Conservation (phyloP, 495 filamentous ascomycete genomes). For the Tuber melanosporum region DNA sequence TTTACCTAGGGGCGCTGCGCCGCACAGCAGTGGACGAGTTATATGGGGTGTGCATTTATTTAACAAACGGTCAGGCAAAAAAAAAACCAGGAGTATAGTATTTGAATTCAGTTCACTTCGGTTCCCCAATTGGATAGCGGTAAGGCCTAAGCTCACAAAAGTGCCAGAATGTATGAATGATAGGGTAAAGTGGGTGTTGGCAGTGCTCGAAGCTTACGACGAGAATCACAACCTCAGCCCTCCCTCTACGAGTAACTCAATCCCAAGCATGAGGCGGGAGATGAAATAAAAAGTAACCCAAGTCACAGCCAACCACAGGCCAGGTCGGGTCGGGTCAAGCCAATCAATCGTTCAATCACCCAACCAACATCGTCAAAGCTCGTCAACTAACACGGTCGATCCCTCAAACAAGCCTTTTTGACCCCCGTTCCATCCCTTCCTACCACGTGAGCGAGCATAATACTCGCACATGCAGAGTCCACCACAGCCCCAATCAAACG, state of each 20-base stretch:
- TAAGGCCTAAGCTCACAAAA: neutral
- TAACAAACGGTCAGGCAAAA: neutral
- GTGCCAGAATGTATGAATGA: neutral
- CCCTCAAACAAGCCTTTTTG: conserved; percentile 4
- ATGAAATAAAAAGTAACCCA: neutral
- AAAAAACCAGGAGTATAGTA: neutral
- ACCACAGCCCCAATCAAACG: neutral
- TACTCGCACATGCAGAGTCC: neutral
- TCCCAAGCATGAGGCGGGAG: neutral
- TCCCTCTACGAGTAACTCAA: neutral
- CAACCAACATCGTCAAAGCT: neutral
- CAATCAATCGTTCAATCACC: neutral
- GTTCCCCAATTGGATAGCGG: neutral
- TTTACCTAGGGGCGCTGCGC: neutral
- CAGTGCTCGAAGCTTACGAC: neutral
- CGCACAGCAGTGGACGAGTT: neutral
- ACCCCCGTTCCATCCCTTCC: neutral
- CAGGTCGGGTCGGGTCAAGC: neutral
- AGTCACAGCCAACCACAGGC: neutral
- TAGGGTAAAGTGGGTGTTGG: neutral
- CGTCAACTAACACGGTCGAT: neutral
- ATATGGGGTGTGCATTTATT: neutral
- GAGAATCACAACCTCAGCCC: neutral
- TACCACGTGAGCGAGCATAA: neutral
- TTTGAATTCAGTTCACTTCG: neutral